Conservation (phyloP, 148 eudicot genomes). For the Vaccinium myrtillus region DNA sequence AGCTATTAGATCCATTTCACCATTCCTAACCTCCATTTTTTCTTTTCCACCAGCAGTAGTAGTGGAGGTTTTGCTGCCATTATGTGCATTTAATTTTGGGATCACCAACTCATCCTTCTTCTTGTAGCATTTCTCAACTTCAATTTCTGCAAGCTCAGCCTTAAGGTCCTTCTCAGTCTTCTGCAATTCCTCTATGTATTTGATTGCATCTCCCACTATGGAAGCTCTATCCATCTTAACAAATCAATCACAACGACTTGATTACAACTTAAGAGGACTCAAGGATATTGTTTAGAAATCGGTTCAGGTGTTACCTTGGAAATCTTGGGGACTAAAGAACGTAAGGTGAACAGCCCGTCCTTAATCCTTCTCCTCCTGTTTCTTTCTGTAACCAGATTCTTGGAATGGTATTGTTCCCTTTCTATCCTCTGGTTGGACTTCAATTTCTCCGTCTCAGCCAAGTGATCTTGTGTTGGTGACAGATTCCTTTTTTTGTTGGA, state of each 20-base stretch:
- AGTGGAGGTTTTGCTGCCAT: neutral
- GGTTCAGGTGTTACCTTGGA: conserved; percentile 56
- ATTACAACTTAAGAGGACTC: neutral
- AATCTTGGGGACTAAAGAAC: conserved; percentile 58
- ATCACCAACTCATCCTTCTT: conserved; percentile 12
- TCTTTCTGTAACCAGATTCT: conserved; percentile 27
- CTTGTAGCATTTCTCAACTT: conserved; percentile 27
- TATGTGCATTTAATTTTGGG: conserved; percentile 8
- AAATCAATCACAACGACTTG: neutral
- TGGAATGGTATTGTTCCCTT: conserved; percentile 13
- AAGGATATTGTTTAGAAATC: neutral
- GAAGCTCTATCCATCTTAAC: conserved; percentile 68
- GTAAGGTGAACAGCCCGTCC: conserved; percentile 15
- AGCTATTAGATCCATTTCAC: neutral
- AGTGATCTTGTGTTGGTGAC: conserved; percentile 7
- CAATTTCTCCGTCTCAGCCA: conserved; percentile 18
- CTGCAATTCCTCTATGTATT: conserved; percentile 66
- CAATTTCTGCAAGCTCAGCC: conserved; percentile 44
- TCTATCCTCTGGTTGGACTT: conserved; percentile 12
- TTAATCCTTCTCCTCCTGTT: conserved; percentile 24
- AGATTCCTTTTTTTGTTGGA: neutral
- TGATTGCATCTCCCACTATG: conserved; percentile 69
- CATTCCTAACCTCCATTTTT: conserved; percentile 32
- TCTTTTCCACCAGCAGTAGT: conserved; percentile 19
- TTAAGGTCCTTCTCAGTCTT: conserved; percentile 32